A percentile compares a stretch with the other conserved stretches of the same genome.
phyloP scores from a whole-genome alignment of 345 rosid genomes.

The Syzygium oleosum region DNA sequence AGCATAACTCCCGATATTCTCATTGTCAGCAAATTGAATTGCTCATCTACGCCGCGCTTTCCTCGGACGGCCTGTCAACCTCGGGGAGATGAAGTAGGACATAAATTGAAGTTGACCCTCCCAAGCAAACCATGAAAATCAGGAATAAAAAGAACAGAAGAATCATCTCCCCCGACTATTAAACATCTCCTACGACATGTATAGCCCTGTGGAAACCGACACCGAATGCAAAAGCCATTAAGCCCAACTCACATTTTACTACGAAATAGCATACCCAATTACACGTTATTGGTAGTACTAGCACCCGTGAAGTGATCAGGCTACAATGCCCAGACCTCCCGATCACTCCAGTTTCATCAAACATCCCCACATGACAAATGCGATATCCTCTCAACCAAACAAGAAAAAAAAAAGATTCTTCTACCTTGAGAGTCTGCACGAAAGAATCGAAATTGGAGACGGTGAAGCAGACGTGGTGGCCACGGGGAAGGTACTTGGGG shows the following conservation, averaged over 20 bases:
- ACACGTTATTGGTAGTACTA: background rate
- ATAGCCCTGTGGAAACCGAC: background rate
- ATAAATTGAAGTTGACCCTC: background rate
- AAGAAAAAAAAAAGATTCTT: background rate
- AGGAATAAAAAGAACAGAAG: background rate
- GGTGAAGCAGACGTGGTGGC: conserved; percentile 81
- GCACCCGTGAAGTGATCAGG: background rate
- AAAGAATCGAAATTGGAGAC: conserved; percentile 70
- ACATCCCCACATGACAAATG: background rate
- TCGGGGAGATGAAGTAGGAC: background rate
- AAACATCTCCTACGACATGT: background rate
- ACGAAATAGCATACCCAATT: background rate
- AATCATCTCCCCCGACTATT: background rate
- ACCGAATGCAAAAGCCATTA: background rate
- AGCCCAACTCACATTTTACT: background rate
- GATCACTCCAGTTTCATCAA: background rate
- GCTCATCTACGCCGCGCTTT: background rate
- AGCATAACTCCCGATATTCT: background rate
- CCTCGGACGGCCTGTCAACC: background rate
- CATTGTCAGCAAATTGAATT: background rate
- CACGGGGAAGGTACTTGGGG: conserved; percentile 66
- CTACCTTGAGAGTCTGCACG: conserved; percentile 56
- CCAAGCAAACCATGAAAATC: background rate
- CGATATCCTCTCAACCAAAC: background rate
- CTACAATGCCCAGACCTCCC: background rate